phyloP scores from a whole-genome alignment of 805 yeast species.

The Vanderwaltozyma verrucispora region DNA sequence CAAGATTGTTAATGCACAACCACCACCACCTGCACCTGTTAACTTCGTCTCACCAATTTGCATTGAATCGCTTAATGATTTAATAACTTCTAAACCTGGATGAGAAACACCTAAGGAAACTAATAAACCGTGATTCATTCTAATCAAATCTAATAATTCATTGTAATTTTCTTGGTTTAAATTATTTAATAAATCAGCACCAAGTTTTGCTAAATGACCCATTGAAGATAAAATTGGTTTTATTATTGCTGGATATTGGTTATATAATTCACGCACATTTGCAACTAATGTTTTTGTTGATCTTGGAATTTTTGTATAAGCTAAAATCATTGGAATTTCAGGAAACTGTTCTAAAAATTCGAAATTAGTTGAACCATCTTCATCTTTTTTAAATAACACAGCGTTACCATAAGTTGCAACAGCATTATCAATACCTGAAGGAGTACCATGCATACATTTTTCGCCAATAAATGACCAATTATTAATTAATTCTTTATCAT shows the following conservation, averaged over 20 bases:
- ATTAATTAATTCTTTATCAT: slow-evolving; percentile 55
- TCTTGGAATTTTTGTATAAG: slow-evolving; percentile 82
- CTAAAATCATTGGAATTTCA: slow-evolving; percentile 57
- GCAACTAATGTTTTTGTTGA: slow-evolving; percentile 78
- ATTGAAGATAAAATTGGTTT: slow-evolving; percentile 62
- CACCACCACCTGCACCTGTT: slow-evolving; percentile 99
- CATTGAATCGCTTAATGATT: slow-evolving; percentile 50
- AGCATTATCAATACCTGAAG: slow-evolving; percentile 93
- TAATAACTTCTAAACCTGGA: slow-evolving; percentile 74
- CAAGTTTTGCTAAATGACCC: slow-evolving; percentile 45
- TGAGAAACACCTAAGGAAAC: slow-evolving; percentile 87
- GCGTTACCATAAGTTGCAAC: slow-evolving; percentile 97
- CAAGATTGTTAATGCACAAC: slow-evolving; percentile 87
- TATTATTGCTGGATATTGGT: slow-evolving; percentile 44
- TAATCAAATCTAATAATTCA: slow-evolving; percentile 48
- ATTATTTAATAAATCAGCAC: slow-evolving; percentile 28
- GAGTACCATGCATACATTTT: slow-evolving; percentile 91
- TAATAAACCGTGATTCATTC: slow-evolving; percentile 79
- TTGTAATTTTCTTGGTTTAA: slow-evolving; percentile 34
- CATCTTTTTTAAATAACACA: slow-evolving; percentile 64
- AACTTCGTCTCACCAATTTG: slow-evolving; percentile 79
- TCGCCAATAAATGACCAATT: slow-evolving; percentile 90
- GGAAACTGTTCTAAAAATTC: slow-evolving; percentile 43
- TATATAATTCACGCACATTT: slow-evolving; percentile 48
- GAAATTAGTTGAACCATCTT: slow-evolving; percentile 13